phyloP scores from a whole-genome alignment of 805 yeast species.

The Saturnispora serradocipensis region DNA sequence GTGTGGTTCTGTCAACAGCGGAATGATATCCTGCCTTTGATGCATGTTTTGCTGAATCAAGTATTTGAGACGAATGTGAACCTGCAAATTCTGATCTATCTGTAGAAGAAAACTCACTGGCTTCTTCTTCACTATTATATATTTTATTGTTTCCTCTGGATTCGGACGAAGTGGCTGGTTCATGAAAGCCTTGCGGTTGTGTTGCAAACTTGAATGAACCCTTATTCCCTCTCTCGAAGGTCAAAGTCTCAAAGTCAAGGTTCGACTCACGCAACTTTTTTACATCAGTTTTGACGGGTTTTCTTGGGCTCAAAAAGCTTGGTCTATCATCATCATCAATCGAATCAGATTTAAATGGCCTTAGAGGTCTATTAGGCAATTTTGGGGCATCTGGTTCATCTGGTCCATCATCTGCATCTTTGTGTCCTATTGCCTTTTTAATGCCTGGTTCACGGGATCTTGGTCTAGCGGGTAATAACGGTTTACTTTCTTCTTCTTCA shows the following conservation, averaged over 20 bases:
- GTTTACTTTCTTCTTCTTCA: background rate
- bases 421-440: background rate
- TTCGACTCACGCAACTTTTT: background rate
- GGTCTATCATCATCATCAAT: background rate
- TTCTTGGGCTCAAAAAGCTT: slow-evolving; percentile 8
- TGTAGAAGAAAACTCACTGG: background rate
- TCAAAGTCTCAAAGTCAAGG: slow-evolving; percentile 3
- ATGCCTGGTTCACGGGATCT: slow-evolving; percentile 1
- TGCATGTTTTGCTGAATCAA: slow-evolving; percentile 8
- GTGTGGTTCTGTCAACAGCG: slow-evolving; percentile 11
- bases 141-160: background rate
- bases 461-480: background rate
- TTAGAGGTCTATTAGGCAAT: background rate
- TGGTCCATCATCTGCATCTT: background rate
- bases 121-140: slow-evolving; percentile 3
- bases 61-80: slow-evolving; percentile 8
- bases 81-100: background rate
- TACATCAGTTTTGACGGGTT: slow-evolving; percentile 1
- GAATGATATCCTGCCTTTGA: slow-evolving; percentile 9
- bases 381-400: background rate
- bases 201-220: background rate
- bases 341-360: background rate
- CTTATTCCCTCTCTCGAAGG: slow-evolving; percentile 4
- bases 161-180: too few species aligned
- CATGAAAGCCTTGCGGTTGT: too few species aligned